These are phyloP conservation scores for Venturia carpophila DNA, from an alignment of 2,329 filamentous ascomycete genomes.

Conservation along the genomic window DNA sequence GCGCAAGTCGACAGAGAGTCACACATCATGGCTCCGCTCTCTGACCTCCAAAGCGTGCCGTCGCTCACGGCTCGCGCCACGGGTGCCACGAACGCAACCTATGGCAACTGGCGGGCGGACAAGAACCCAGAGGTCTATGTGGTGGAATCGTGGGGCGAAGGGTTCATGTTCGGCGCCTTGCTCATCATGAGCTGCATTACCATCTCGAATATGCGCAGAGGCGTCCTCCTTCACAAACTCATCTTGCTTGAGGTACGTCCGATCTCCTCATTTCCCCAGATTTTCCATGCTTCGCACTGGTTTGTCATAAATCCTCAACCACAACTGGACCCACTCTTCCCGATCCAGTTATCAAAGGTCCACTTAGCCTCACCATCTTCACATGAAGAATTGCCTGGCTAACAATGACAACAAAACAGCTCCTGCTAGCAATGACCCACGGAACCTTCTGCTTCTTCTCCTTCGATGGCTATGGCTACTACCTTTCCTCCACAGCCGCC, in stretches of 20 bases:
- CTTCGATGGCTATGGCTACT: constrained; percentile 53
- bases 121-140: constrained; percentile 13
- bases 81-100: neutral
- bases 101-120: constrained; percentile 16
- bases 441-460: constrained; percentile 52
- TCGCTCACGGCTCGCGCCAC: neutral
- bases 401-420: constrained; percentile 27
- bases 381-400: neutral
- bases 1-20: neutral
- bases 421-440: constrained; percentile 49
- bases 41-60: neutral
- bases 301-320: neutral
- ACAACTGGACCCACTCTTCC: neutral
- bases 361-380: neutral
- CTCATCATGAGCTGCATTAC: constrained; percentile 43
- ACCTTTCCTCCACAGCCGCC: constrained; percentile 52
- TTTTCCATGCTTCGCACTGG: neutral
- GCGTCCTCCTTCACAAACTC: constrained; percentile 42
- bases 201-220: constrained; percentile 42
- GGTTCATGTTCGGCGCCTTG: constrained; percentile 17
- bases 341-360: neutral
- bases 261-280: neutral
- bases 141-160: constrained; percentile 16
- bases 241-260: constrained; percentile 41
- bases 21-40: constrained; percentile 1